Percentiles rank a stretch among this genome's conserved stretches.
phyloP scores from a whole-genome alignment of 2,329 filamentous ascomycete genomes.

The Colletotrichum agaves region DNA sequence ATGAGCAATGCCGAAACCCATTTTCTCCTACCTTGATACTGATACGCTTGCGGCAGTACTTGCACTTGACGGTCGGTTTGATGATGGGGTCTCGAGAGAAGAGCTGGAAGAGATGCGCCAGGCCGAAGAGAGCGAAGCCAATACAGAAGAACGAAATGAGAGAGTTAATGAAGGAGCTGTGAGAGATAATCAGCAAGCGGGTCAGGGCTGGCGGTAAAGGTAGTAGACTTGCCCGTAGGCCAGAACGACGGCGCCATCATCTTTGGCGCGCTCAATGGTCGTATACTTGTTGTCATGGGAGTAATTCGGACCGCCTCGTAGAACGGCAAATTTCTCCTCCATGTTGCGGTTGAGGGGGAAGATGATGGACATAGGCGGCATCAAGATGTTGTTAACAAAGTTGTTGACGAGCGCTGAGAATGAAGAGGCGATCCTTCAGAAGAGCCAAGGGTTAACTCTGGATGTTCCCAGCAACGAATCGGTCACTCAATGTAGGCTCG shows the following conservation, averaged over 20 bases:
- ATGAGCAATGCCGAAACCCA: not conserved
- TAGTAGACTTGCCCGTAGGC: conserved; percentile 70
- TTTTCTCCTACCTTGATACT: conserved; percentile 65
- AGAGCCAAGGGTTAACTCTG: no score
- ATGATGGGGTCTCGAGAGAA: conserved; percentile 74
- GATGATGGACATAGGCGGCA: conserved; percentile 75
- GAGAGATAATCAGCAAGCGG: not conserved
- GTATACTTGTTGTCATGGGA: conserved; percentile 69
- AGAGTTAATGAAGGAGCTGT: conserved; percentile 70
- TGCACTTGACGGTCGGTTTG: conserved; percentile 75
- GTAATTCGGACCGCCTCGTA: conserved; percentile 67
- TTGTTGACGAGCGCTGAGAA: conserved; percentile 79
- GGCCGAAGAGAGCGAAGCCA: conserved; percentile 71
- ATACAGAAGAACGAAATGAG: conserved; percentile 73
- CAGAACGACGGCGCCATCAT: conserved; percentile 77
- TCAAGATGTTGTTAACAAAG: conserved; percentile 76
- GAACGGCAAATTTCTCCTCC: conserved; percentile 78
- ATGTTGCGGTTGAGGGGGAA: conserved; percentile 77
- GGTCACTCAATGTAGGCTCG: no score
- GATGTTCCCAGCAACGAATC: no score
- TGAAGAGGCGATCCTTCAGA: conserved; percentile 70
- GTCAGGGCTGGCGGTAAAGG: not conserved
- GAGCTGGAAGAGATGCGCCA: conserved; percentile 71
- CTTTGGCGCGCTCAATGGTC: conserved; percentile 74
- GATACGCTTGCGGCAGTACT: conserved; percentile 72